Percentiles rank a stretch among this genome's conserved stretches.
These are phyloP conservation scores for Vitis vinifera DNA, from an alignment of 164 flowering plant species.

Conservation along the genomic window ASM3070453v1 NC_081809.1:3472001-3472500, in stretches of 20 bases:
- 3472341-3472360: slow-evolving; percentile 16
- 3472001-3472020: slow-evolving; percentile 19
- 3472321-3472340: slow-evolving; percentile 13
- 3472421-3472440: slow-evolving; percentile 18
- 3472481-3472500: slow-evolving; percentile 12
- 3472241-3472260: slow-evolving; percentile 19
- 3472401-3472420: slow-evolving; percentile 27
- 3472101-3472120: slow-evolving; percentile 5
- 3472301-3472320: slow-evolving; percentile 17
- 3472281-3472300: slow-evolving; percentile 40
- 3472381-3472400: slow-evolving; percentile 17
- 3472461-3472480: slow-evolving; percentile 20
- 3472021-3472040: slow-evolving; percentile 5
- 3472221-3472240: slow-evolving; percentile 25
- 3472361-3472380: slow-evolving; percentile 15
- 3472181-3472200: slow-evolving; percentile 25
- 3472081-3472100: slow-evolving; percentile 8
- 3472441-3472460: slow-evolving; percentile 12
- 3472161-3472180: neutral
- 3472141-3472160: neutral
- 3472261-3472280: slow-evolving; percentile 26
- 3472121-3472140: slow-evolving; percentile 11
- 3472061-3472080: slow-evolving; percentile 15
- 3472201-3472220: slow-evolving; percentile 16
- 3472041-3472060: slow-evolving; percentile 9